These are phyloP conservation scores for Fusarium tanahbumbuense DNA, from an alignment of 2,329 filamentous ascomycete species.

Conservation along the genomic window DNA sequence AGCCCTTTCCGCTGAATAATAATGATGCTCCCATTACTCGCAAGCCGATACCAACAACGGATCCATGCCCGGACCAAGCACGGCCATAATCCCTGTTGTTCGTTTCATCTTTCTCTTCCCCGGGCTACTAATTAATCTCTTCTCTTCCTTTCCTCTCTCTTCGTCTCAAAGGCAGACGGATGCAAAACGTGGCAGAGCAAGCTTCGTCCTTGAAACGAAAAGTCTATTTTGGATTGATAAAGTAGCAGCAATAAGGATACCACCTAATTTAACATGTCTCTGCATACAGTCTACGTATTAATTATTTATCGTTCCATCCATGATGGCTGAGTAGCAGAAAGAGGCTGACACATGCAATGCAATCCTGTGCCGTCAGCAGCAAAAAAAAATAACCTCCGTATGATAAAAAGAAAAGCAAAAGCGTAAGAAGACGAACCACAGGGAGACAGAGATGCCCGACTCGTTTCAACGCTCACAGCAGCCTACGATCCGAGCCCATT, in stretches of 20 bases:
- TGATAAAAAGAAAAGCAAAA: neutral
- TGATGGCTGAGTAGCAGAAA: neutral
- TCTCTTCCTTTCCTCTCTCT: neutral
- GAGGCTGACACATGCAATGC: neutral
- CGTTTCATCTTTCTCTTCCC: slow-evolving; percentile 31
- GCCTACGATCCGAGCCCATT: neutral
- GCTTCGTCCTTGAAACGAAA: slow-evolving; percentile 1
- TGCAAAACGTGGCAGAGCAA: slow-evolving; percentile 30
- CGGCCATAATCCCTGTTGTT: slow-evolving; percentile 24
- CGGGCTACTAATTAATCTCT: neutral
- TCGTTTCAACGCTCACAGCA: slow-evolving; percentile 7
- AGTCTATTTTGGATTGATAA: neutral
- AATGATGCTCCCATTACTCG: slow-evolving; percentile 2
- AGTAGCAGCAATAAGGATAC: neutral
- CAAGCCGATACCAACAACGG: slow-evolving; percentile 22
- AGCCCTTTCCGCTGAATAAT: slow-evolving; percentile 25
- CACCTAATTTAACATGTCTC: neutral
- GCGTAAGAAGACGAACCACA: neutral
- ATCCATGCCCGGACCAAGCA: slow-evolving; percentile 26
- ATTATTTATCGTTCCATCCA: neutral
- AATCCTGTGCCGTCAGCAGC: neutral
- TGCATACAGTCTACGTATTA: neutral
- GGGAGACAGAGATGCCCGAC: neutral
- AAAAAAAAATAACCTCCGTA: neutral
- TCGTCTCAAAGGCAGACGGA: slow-evolving; percentile 12